These are phyloP conservation scores for Nyssa sinensis DNA, from an alignment of 148 eudicot genomes.

Conservation along the genomic window DNA sequence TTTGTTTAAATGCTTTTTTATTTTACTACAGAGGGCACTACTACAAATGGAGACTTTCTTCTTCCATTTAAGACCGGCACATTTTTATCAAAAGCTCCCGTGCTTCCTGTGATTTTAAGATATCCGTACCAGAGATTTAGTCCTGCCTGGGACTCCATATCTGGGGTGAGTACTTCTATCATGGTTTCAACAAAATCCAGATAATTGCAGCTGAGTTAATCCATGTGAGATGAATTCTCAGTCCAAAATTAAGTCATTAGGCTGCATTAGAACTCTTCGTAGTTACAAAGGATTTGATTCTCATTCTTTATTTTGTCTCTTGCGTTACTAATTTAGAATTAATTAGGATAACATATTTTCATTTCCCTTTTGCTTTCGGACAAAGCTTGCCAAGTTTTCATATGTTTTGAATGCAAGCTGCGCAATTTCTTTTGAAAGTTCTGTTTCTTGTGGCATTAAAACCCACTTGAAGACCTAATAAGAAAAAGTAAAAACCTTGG, in stretches of 20 bases:
- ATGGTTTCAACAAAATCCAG: too few relatives aligned
- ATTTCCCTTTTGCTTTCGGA: not conserved
- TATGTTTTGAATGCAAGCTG: too few relatives aligned
- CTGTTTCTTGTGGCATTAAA: not conserved
- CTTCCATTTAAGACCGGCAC: slow-evolving; percentile 98
- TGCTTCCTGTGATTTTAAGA: slow-evolving; percentile 83
- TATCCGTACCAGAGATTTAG: slow-evolving; percentile 94
- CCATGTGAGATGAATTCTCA: not conserved
- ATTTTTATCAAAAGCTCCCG: slow-evolving; percentile 86
- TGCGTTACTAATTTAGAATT: too few relatives aligned
- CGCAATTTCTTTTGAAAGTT: too few relatives aligned
- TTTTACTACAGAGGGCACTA: slow-evolving; percentile 80
- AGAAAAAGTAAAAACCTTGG: not conserved
- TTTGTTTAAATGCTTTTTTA: not conserved
- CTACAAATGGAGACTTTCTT: slow-evolving; percentile 88
- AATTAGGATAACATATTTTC: too few relatives aligned
- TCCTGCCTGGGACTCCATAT: slow-evolving; percentile 98
- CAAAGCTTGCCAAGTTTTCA: not conserved
- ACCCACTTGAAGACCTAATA: not conserved
- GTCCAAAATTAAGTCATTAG: not conserved
- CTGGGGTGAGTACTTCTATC: slow-evolving; percentile 73
- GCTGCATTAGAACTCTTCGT: not conserved
- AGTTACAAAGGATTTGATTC: not conserved
- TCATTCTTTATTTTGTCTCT: too few relatives aligned
- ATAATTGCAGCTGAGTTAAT: too few relatives aligned